These are phyloP conservation scores for Persicaria maculosa DNA, from an alignment of 148 eudicot genomes.

Conservation along the genomic window DNA sequence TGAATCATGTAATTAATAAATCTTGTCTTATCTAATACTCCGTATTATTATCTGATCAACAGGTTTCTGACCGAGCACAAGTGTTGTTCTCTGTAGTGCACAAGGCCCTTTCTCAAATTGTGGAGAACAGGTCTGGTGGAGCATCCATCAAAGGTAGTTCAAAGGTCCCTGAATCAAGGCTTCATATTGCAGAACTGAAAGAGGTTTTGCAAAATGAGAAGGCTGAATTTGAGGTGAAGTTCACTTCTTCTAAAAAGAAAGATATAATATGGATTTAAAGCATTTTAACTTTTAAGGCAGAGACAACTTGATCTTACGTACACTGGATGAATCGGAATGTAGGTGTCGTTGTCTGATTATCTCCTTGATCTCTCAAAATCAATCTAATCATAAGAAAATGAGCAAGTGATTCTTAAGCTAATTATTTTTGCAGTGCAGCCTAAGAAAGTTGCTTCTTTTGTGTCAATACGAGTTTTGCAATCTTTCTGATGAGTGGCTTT, in stretches of 20 bases:
- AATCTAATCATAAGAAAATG: no score
- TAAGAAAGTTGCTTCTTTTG: no score
- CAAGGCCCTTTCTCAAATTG: slow-evolving; percentile 58
- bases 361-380: no score
- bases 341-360: no score
- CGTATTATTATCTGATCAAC: background rate
- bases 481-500: background rate
- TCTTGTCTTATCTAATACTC: background rate
- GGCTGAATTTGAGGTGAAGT: slow-evolving; percentile 61
- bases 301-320: no score
- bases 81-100: slow-evolving; percentile 68
- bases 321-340: no score
- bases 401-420: no score
- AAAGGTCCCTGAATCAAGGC: slow-evolving; percentile 35
- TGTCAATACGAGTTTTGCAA: background rate
- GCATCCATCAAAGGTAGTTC: slow-evolving; percentile 23
- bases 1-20: background rate
- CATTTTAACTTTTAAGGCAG: no score
- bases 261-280: no score
- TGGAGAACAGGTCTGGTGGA: slow-evolving; percentile 37
- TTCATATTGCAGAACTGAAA: slow-evolving; percentile 50
- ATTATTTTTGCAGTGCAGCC: no score
- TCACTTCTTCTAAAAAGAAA: background rate
- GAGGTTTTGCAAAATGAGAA: slow-evolving; percentile 58
- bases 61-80: slow-evolving; percentile 69